phyloP scores from a whole-genome alignment of 2,329 filamentous ascomycete species.

The Phyllosticta citribraziliensis region DNA sequence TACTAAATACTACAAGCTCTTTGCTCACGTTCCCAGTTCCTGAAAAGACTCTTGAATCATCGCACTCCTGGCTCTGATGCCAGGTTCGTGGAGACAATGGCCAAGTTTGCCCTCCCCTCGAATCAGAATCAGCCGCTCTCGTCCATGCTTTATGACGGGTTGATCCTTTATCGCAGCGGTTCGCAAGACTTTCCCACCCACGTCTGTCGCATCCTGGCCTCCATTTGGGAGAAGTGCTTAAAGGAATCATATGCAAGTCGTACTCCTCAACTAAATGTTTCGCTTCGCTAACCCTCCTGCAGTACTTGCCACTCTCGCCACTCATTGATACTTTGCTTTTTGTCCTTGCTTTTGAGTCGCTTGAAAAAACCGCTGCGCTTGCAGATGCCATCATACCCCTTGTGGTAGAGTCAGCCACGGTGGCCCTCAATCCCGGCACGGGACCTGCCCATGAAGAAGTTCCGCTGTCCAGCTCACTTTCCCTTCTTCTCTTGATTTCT shows the following conservation, averaged over 20 bases:
- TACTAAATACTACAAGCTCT: background rate
- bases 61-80: slow-evolving; percentile 45
- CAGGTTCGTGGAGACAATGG: slow-evolving; percentile 58
- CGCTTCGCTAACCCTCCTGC: slow-evolving; percentile 13
- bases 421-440: background rate
- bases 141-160: slow-evolving; percentile 55
- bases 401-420: slow-evolving; percentile 19
- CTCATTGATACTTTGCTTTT: slow-evolving; percentile 56
- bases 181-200: slow-evolving; percentile 49
- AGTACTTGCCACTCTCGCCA: slow-evolving; percentile 54
- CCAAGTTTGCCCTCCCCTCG: slow-evolving; percentile 56
- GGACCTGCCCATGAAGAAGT: slow-evolving; percentile 45
- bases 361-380: slow-evolving; percentile 49
- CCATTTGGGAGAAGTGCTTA: slow-evolving; percentile 59
- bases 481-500: slow-evolving; percentile 54
- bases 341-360: slow-evolving; percentile 52
- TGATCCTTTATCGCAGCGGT: slow-evolving; percentile 44
- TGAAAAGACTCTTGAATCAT: slow-evolving; percentile 57
- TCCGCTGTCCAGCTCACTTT: slow-evolving; percentile 53
- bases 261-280: slow-evolving; percentile 9
- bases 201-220: slow-evolving; percentile 54
- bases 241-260: slow-evolving; percentile 43
- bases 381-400: slow-evolving; percentile 45
- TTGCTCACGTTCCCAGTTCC: slow-evolving; percentile 21
- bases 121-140: slow-evolving; percentile 53